Percentiles rank a stretch among this genome's conserved stretches.
Conservation (phyloP, 2,329 filamentous ascomycete genomes). For the Geosmithia putterillii region DNA sequence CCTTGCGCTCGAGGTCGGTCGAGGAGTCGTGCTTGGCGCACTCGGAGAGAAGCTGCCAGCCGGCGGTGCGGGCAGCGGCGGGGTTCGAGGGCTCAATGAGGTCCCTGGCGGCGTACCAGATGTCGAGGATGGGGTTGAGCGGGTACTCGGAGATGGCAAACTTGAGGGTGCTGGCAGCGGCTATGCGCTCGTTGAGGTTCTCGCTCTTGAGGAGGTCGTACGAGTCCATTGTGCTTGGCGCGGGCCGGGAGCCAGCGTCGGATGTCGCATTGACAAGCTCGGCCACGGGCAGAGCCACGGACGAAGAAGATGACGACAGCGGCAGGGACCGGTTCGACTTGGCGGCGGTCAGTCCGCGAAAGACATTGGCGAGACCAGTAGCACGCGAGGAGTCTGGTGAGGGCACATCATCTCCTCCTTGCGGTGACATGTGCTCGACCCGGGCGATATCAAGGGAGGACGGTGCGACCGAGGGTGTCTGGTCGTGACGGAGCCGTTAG, state of each 20-base stretch:
- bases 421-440: conserved; percentile 46
- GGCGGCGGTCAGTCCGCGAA: conserved; percentile 47
- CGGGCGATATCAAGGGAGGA: not conserved
- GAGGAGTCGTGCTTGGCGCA: conserved; percentile 51
- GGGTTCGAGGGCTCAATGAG: conserved; percentile 46
- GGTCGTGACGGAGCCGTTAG: too few relatives aligned
- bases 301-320: conserved; percentile 24
- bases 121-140: conserved; percentile 44
- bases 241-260: conserved; percentile 17
- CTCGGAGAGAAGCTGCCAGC: conserved; percentile 53
- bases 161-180: conserved; percentile 45
- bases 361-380: conserved; percentile 49
- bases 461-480: not conserved
- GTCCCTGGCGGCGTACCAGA: conserved; percentile 56
- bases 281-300: conserved; percentile 24
- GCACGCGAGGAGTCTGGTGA: conserved; percentile 42
- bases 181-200: conserved; percentile 37
- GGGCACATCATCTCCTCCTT: conserved; percentile 42
- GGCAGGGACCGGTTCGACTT: conserved; percentile 40
- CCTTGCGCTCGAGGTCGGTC: conserved; percentile 53
- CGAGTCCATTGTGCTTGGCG: conserved; percentile 38
- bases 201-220: conserved; percentile 43
- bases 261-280: conserved; percentile 31
- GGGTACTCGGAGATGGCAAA: conserved; percentile 45
- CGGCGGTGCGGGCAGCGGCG: conserved; percentile 40